Evolutionary conservation across 345 rosid genomes (phyloP), one percentile per base, ranked within the genome.

Genomic region (Nasturtium officinale): DNA sequence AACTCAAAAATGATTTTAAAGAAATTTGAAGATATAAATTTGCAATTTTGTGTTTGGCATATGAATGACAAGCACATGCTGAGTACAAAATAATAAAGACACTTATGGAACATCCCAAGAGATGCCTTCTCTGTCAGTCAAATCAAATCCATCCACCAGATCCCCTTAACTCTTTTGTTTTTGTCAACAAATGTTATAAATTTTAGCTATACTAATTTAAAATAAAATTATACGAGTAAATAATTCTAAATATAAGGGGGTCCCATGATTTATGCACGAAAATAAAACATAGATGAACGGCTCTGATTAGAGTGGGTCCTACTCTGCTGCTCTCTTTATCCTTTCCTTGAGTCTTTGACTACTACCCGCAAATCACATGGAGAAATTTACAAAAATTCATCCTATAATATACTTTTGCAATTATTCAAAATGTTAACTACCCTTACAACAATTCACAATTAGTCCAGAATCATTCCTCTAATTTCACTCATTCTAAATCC

Each of bases 91-190:
- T 43, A 57, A 35, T 25, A 75, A 60, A 15, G 51, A 67, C 55
- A 67, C 55, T 58, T 18, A 45, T 61, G 65, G 65, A 76, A 69
- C 79, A 76, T 76, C 75, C 79, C 79, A 76, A 76, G 71, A 70
- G 79, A 70, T 69, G 66, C 67, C 61, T 63, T 43, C 79, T 55
- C 66, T 69, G 71, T 56, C 67, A 62, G 46, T 69, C 79, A 69
- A 55, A 69, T 70, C 79, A 70, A 69, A 76, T 76, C 71, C 2
- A 35, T 35, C 38, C 32, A 2, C 25, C 59, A 64, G 21, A 53
- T 60, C 56, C 71, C 43, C 33, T 45, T 28, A 65, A 15, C 38
- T 38, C 51, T 2, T 43, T 43, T 43, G 48, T 43, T 43, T 43
- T 43, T 43, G 48, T 43, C 48, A 43, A 43, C 18, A 43, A 43